Evolutionary conservation across 805 yeast species (phyloP), one percentile per base, ranked within the genome.

Genomic region (Yarrowia bubula): DNA sequence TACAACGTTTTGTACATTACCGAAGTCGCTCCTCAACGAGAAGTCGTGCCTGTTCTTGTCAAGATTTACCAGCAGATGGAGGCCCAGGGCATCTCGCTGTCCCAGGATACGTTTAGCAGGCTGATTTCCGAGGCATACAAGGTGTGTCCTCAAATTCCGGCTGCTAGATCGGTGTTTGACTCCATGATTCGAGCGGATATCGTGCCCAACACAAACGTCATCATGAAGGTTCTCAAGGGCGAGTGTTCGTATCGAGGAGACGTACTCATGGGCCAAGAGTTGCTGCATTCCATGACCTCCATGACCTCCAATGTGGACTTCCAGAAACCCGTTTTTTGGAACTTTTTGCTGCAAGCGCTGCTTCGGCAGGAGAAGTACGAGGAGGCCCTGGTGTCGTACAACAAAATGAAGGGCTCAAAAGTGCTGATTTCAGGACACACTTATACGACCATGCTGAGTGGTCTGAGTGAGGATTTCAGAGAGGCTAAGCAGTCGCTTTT

Each of bases 11-110:
- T 55, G 15, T 55, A 55, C 31, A 43, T 58, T 35, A 58, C 64
- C 5, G 51, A 43, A 43, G 51, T 37, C 8, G 33, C 51, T 13
- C 64, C 50, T 4, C 43, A 58, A 2, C 32, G 43, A 3, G 33
- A 32, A 10, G 8, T 58, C 13, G 10, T n/a, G 18, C 64, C 64
- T 14, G 51, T 58, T 13, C 51, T 58, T 5, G 33, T 43, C 22
- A 51, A 43, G 64, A 44, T 44, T 22, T 58, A 43, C 43, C 9
- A 33, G n/a, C 64, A 58, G 51, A 43, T 58, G 50, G 43, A 58
- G 35, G 42, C 22, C 9, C 64, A 58, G 35, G 37, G 37, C 18
- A 58, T 58, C 14, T 51, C 64, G 1, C 22, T 58, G 1, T 43
- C 33, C 35, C 51, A 58, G 43, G 35, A 42, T 6, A 43, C 51